These are phyloP conservation scores for Corchorus olitorius DNA, from an alignment of 345 rosid species.

Conservation along the genomic window DNA sequence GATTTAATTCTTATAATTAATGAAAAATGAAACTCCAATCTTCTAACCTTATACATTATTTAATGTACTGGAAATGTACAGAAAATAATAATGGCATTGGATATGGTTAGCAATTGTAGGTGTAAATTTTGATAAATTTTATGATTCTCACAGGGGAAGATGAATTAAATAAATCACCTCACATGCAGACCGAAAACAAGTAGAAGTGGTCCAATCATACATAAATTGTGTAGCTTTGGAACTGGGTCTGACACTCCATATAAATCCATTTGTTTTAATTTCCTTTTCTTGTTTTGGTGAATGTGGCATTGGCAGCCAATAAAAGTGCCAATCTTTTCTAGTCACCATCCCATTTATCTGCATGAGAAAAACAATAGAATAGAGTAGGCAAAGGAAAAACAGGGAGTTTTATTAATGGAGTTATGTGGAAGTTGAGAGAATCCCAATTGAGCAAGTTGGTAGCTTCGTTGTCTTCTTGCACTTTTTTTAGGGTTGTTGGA, in stretches of 20 bases:
- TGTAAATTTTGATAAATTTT: not conserved
- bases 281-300: not conserved
- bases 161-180: constrained; percentile 1
- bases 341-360: not conserved
- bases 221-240: not conserved
- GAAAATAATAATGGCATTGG: not conserved
- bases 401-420: not conserved
- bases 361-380: not conserved
- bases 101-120: not conserved
- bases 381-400: not conserved
- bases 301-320: not conserved
- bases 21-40: not conserved
- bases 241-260: not conserved
- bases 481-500: not conserved
- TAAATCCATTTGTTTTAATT: not conserved
- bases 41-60: not conserved
- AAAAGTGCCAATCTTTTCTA: not conserved
- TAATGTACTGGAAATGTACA: not conserved
- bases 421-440: not conserved
- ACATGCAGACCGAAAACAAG: constrained; percentile 7
- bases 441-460: not conserved
- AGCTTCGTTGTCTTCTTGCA: not conserved
- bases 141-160: not conserved
- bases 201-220: not conserved
- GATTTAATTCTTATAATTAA: not conserved